Base-by-base conservation (phyloP, 805 yeast genomes). In the Nakazawaea holstii region DNA sequence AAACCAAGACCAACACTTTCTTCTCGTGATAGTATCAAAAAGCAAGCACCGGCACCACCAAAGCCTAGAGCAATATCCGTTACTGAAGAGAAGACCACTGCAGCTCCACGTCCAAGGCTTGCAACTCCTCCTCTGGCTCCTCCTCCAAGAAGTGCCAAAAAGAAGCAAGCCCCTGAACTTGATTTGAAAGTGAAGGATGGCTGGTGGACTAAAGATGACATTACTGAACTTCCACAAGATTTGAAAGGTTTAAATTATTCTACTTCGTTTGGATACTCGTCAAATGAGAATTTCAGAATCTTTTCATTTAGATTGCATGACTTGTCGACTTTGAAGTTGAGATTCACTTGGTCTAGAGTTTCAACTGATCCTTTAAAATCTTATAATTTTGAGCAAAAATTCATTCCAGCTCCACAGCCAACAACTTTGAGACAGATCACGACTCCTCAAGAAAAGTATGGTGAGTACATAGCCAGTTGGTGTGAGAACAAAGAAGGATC, bases 381-480 rank as follows among this genome's bases (percentile, higher is more conserved):
- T 1, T 65, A 61, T 2, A 54, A 61, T 6, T 56, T 69, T 6
- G 66, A 59, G 3, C 56, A 59, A 13, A 55, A 58, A 10, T 70
- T 59, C 50, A 51, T 55, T 8, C 75, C 80, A 1, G 77, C 82
- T 0, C 82, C 83, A 2, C 43, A 46, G 1, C 56, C 65, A 2
- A 72, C 78, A 0, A 11, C 50, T 10, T 49, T 57, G 8, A 59
- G 62, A 20, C 58, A 54, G 27, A 57, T 79, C 8, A 43, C 64
- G 1, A 58, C 54, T 4, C 69, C 69, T 35, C 62, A 68, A 40
- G 49, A 61, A 20, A 61, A 60, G 42, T 78, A 63, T 55, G 80
- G 82, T n/a, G 76, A 72, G 15, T 71, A 76, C 53, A 68, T 79
- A 9, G 81, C 80, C 3, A 62, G 70, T 28, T 79, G 84, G 84